A percentile compares a stretch with the other conserved stretches of the same genome.
These are phyloP conservation scores for Gaeumannomyces sp. DNA, from an alignment of 2,329 filamentous ascomycete genomes.

Conservation along the genomic window DNA sequence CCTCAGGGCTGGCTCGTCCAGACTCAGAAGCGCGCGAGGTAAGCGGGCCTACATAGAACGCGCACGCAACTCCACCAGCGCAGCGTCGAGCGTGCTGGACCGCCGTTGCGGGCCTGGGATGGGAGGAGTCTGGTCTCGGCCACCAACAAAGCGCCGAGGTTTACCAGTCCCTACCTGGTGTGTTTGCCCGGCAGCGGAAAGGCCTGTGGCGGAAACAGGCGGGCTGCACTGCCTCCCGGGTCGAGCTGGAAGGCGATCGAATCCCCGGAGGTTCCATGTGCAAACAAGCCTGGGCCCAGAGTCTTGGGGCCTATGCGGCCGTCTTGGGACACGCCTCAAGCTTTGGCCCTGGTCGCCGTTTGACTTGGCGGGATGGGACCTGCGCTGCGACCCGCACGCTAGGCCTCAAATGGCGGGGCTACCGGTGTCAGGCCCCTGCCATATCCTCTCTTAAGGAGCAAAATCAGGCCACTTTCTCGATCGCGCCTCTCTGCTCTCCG, in stretches of 20 bases:
- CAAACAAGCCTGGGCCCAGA: not conserved
- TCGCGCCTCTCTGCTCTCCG: not conserved
- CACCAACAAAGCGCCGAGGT: not conserved
- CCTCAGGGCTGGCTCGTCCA: too few relatives aligned
- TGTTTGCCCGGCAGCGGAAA: not conserved
- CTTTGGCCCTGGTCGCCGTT: constrained; percentile 6
- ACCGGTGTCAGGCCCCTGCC: not conserved
- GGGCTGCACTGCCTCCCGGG: not conserved
- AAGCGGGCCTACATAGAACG: not conserved
- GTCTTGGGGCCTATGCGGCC: too few relatives aligned
- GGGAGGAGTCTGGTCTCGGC: too few relatives aligned
- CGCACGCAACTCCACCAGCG: too few relatives aligned
- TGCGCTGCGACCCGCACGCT: not conserved
- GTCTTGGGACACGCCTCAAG: not conserved
- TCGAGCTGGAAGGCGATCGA: not conserved
- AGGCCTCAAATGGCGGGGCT: not conserved
- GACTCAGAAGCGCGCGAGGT: not conserved
- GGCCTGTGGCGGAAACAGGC: too few relatives aligned
- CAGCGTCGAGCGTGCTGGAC: not conserved
- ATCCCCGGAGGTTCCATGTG: not conserved
- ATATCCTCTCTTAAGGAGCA: not conserved
- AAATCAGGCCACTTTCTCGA: constrained; percentile 10
- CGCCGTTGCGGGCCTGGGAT: not conserved
- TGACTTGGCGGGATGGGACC: constrained; percentile 6
- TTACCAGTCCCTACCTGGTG: too few relatives aligned